Evolutionary conservation across 495 filamentous ascomycete genomes (phyloP).

Genomic region (Aspergillus diversus): DNA sequence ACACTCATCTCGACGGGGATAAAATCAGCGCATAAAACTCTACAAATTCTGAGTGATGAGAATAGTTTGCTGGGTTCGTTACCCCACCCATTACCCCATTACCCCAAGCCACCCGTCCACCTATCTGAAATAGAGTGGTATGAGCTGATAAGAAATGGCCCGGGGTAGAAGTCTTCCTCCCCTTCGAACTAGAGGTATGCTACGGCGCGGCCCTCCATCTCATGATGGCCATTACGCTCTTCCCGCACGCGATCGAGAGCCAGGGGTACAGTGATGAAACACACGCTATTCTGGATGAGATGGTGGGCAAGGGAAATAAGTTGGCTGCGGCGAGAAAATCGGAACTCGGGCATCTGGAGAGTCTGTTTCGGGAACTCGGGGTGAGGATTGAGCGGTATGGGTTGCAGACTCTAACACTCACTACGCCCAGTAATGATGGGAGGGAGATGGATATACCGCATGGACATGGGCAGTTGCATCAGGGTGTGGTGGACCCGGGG

Average conservation of each 20-base stretch:
- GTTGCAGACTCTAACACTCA: conserved; percentile 3
- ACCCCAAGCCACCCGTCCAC: too few species aligned
- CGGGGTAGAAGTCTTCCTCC: conserved; percentile 47
- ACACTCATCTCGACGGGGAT: conserved; percentile 40
- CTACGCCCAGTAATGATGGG: neutral
- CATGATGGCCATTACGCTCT: conserved; percentile 35
- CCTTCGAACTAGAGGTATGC: conserved; percentile 45
- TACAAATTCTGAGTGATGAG: conserved; percentile 38
- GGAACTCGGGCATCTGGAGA: conserved; percentile 31
- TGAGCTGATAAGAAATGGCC: too few species aligned
- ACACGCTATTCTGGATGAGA: conserved; percentile 39
- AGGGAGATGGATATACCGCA: neutral
- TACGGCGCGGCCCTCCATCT: conserved; percentile 40
- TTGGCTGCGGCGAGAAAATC: conserved; percentile 34
- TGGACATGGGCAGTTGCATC: neutral
- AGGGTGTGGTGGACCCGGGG: neutral
- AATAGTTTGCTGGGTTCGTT: conserved; percentile 38
- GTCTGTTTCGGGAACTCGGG: conserved; percentile 29
- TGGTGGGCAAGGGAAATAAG: conserved; percentile 37
- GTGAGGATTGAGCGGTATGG: conserved; percentile 6
- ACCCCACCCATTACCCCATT: neutral
- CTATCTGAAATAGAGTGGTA: too few species aligned
- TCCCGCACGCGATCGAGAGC: conserved; percentile 28
- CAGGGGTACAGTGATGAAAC: conserved; percentile 25
- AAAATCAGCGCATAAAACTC: conserved; percentile 39